phyloP scores from a whole-genome alignment of 2,329 filamentous ascomycete species.

The Aspergillus brunneoviolaceus region DNA sequence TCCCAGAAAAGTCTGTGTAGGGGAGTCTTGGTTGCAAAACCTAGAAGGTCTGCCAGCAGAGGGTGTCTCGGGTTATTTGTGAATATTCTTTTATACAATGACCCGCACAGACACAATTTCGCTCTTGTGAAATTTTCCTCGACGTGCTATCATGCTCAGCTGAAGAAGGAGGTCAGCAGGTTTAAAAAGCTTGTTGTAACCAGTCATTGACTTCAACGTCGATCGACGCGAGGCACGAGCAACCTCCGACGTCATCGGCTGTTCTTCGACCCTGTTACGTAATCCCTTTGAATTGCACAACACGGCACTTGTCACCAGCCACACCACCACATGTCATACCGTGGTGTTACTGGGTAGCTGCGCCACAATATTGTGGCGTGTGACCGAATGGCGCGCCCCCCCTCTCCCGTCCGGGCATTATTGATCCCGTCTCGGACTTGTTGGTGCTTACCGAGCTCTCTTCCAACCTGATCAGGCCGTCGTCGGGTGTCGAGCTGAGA shows the following conservation, averaged over 20 bases:
- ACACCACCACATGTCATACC: slow-evolving; percentile 12
- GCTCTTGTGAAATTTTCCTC: background rate
- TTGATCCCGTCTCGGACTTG: background rate
- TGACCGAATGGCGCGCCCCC: background rate
- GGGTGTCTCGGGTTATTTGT: background rate
- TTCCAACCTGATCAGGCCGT: background rate
- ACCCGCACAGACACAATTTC: background rate
- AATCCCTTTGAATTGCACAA: background rate
- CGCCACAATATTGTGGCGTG: slow-evolving; percentile 4
- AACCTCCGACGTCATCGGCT: slow-evolving; percentile 4
- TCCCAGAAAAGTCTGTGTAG: background rate
- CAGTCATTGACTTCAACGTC: slow-evolving; percentile 6
- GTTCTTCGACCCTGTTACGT: background rate
- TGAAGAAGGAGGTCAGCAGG: background rate
- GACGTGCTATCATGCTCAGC: background rate
- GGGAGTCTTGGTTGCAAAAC: background rate
- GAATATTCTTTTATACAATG: no score
- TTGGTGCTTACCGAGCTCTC: background rate
- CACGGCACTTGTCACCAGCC: background rate
- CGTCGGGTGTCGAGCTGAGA: slow-evolving; percentile 9
- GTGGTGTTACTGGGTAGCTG: slow-evolving; percentile 3
- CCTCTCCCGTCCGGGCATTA: background rate
- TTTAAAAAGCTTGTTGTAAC: slow-evolving; percentile 1
- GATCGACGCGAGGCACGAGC: background rate
- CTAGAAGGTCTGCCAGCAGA: background rate